These are phyloP conservation scores for Fusarium compactum DNA, from an alignment of 2,329 filamentous ascomycete genomes.

Conservation along the genomic window DNA sequence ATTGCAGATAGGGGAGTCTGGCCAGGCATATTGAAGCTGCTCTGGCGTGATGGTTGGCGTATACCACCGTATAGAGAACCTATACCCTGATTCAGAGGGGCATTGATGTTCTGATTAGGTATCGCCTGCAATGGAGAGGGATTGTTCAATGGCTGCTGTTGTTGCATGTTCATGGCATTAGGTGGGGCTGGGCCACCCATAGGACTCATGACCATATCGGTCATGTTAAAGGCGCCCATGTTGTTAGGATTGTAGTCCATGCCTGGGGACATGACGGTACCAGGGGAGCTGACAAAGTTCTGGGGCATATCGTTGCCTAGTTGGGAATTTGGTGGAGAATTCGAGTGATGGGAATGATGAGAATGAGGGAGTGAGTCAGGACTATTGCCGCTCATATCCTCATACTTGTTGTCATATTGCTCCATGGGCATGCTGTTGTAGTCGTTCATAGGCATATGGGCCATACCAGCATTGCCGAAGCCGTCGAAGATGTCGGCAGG, in stretches of 20 bases:
- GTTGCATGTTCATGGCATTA: conserved; percentile 40
- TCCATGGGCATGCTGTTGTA: conserved; percentile 60
- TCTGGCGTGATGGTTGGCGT: conserved; percentile 49
- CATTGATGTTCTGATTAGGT: conserved; percentile 42
- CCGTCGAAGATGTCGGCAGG: conserved; percentile 72
- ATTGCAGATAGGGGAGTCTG: conserved; percentile 49
- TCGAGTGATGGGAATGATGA: conserved; percentile 49
- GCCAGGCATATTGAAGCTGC: conserved; percentile 50
- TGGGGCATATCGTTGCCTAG: conserved; percentile 57
- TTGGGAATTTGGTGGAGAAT: conserved; percentile 48
- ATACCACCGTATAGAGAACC: conserved; percentile 45
- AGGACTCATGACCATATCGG: conserved; percentile 67
- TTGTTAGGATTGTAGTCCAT: conserved; percentile 58
- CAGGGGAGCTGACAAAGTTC: conserved; percentile 65
- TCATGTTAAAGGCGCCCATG: conserved; percentile 61
- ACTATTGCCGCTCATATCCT: conserved; percentile 52
- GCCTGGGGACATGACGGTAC: conserved; percentile 62
- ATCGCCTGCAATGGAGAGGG: conserved; percentile 51
- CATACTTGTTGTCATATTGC: conserved; percentile 57
- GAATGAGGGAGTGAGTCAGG: conserved; percentile 48
- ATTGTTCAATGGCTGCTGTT: conserved; percentile 48
- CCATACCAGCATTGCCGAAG: conserved; percentile 73
- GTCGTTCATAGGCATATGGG: conserved; percentile 63
- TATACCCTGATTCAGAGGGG: conserved; percentile 47
- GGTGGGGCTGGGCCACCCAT: conserved; percentile 52